These are phyloP conservation scores for Rhododendron kiyosumense DNA, from an alignment of 148 eudicot species.

Conservation along the genomic window DNA sequence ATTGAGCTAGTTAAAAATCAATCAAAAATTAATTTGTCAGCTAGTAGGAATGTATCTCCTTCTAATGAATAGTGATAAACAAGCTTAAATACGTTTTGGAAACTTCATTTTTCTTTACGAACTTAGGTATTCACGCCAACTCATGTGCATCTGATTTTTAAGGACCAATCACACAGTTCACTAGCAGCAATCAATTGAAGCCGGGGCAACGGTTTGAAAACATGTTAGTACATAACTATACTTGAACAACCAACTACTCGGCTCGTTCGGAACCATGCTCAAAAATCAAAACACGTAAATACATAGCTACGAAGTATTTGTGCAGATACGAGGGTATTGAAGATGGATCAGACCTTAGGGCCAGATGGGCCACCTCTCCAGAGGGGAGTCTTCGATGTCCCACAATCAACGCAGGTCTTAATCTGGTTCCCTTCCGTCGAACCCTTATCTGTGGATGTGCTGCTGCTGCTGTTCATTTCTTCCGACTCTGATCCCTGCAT, in stretches of 20 bases:
- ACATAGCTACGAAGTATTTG: not conserved
- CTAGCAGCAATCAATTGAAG: not conserved
- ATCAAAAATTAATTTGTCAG: too few relatives aligned
- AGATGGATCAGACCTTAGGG: conserved; percentile 62
- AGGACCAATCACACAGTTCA: not conserved
- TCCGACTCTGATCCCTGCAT: conserved; percentile 32
- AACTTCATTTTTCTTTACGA: not conserved
- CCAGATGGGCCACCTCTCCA: conserved; percentile 98
- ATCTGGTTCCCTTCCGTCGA: conserved; percentile 36
- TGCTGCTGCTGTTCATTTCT: conserved; percentile 25
- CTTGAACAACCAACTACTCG: conserved; percentile 8
- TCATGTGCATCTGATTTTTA: not conserved
- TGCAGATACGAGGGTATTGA: not conserved
- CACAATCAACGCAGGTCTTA: conserved; percentile 84
- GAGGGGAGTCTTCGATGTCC: conserved; percentile 89
- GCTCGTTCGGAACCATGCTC: too few relatives aligned
- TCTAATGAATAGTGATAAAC: too few relatives aligned
- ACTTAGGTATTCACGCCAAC: not conserved
- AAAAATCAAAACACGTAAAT: not conserved
- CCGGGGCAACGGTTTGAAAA: too few relatives aligned
- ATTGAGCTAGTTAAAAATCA: too few relatives aligned
- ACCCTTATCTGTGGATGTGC: conserved; percentile 36
- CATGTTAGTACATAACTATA: not conserved
- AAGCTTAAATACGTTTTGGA: not conserved
- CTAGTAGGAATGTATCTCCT: too few relatives aligned